These are phyloP conservation scores for Yamadazyma mexicana DNA, from an alignment of 1,139 yeast genomes.

Conservation along the genomic window DNA sequence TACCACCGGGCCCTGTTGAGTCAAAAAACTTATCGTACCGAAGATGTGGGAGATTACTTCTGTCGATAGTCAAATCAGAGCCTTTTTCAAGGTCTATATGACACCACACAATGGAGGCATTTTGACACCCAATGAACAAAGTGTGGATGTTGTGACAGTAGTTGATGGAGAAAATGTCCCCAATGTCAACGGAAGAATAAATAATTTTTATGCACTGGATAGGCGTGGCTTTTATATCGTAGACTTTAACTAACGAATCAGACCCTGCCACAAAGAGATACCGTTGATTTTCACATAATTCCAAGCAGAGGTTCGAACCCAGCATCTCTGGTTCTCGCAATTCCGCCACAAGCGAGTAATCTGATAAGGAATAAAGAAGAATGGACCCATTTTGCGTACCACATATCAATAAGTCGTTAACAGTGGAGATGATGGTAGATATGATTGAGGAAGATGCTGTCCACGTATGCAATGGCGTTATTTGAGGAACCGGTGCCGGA, in stretches of 20 bases:
- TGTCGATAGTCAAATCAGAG: constrained; percentile 6
- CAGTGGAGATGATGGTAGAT: constrained; percentile 70
- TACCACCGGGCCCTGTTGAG: constrained; percentile 83
- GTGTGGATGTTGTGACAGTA: constrained; percentile 64
- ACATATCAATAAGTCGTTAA: constrained; percentile 64
- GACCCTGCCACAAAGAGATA: constrained; percentile 83
- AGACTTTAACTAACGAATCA: constrained; percentile 84
- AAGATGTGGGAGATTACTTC: constrained; percentile 63
- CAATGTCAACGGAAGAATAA: constrained; percentile 84
- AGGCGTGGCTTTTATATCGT: constrained; percentile 51
- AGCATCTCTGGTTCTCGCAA: constrained; percentile 51
- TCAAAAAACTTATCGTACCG: constrained; percentile 89
- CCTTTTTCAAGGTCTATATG: constrained; percentile 22
- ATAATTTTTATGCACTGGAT: constrained; percentile 57
- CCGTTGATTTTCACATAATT: constrained; percentile 57
- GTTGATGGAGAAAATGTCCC: constrained; percentile 84
- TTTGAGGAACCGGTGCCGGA: neutral
- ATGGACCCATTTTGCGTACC: constrained; percentile 95
- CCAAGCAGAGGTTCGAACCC: constrained; percentile 71
- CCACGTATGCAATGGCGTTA: constrained; percentile 43
- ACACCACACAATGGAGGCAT: constrained; percentile 83
- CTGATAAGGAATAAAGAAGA: constrained; percentile 65
- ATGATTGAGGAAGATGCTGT: constrained; percentile 68
- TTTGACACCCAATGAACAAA: constrained; percentile 86
- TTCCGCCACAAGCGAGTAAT: constrained; percentile 53